Base-by-base conservation (phyloP, 805 yeast species). In the Saccharomycopsis oosterbeekiorum region DNA sequence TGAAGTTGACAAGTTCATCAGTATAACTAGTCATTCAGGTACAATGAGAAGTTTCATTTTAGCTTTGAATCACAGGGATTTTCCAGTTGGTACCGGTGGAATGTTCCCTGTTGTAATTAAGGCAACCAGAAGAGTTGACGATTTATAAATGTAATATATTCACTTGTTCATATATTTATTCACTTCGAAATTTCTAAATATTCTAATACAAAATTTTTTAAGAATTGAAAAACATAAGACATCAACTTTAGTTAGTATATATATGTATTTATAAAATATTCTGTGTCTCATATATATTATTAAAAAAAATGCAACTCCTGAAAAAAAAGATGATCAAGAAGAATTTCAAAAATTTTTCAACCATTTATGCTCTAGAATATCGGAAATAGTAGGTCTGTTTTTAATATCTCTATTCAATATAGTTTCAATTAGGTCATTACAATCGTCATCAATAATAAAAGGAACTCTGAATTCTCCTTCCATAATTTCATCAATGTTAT, bases 401-500 rank as follows among this genome's bases (percentile, higher is more conserved):
- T 75, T 75, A 21, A 87, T 77, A 59, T 86, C 85, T 57, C 94
- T 80, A n/a, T 82, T 82, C 64, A 93, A 76, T 53, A 92, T 88
- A 66, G 70, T 76, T 62, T 75, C 75, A 54, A 92, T 86, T 69
- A 92, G 76, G 4, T 76, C 77, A 34, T 83, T 74, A 67, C 92
- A 82, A 1, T 76, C 80, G 1, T 80, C 84, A 67, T 89, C 84
- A 21, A 84, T 79, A n/a, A 80, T 78, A 63, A 74, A 77, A 0
- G 96, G 96, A 47, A 90, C 76, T 56, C 88, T 79, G 64, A 92
- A 73, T 56, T 86, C 92, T 0, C 96, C 97, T 66, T 90, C 97
- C 83, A 92, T 83, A 59, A 94, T 94, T 71, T 92, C 98, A 72
- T 93, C 97, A 57, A 92, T 96, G 70, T 89, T 91, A 72, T 90